phyloP scores from a whole-genome alignment of 441 rosid species.

The Monsonia emarginata region DNA sequence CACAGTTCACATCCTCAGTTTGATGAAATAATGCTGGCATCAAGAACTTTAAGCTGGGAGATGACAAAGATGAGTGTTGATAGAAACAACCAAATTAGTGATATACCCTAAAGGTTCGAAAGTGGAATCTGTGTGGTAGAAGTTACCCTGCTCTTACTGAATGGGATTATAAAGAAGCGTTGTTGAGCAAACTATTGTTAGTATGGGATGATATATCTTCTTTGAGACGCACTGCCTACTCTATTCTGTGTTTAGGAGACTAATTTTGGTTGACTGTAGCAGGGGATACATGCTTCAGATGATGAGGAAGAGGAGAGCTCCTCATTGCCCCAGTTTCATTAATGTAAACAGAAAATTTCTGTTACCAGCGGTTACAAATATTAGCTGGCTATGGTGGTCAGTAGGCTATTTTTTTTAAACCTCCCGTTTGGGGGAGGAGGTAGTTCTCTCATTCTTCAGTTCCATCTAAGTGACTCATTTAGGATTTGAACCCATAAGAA shows the following conservation, averaged over 20 bases:
- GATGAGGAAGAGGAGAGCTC: too few species aligned
- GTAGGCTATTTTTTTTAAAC: too few species aligned
- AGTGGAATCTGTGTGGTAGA: neutral
- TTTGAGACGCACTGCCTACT: neutral
- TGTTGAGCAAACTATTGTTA: neutral
- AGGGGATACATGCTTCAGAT: neutral
- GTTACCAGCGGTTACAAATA: too few species aligned
- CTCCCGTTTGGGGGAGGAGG: too few species aligned
- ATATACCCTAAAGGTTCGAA: neutral
- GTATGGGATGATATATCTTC: neutral
- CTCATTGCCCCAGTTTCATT: too few species aligned
- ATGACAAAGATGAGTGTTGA: constrained; percentile 22
- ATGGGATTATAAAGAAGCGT: neutral
- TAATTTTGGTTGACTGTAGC: neutral
- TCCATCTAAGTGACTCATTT: too few species aligned
- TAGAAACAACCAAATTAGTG: neutral
- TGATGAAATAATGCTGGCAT: constrained; percentile 27
- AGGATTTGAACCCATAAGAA: too few species aligned
- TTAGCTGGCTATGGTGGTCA: too few species aligned
- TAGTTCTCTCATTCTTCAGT: too few species aligned
- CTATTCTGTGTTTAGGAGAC: neutral
- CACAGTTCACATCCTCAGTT: constrained; percentile 1
- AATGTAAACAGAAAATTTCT: too few species aligned
- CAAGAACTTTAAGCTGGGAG: constrained; percentile 27
- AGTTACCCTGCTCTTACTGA: neutral